Conservation (phyloP, 2,329 filamentous ascomycete species). For the Aaosphaeria pasadenensis region DNA sequence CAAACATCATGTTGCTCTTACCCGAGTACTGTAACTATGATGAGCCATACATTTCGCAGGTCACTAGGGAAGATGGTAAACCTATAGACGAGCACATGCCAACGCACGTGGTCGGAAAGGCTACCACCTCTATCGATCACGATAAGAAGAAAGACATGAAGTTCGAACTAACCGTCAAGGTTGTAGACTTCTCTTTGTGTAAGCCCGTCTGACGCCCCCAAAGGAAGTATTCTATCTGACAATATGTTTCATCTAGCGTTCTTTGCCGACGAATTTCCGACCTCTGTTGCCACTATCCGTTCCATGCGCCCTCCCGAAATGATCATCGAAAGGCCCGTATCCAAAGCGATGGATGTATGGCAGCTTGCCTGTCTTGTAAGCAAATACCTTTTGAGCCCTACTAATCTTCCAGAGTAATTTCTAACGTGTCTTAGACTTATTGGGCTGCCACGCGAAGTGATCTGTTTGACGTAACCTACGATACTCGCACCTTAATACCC, state of each 20-base stretch:
- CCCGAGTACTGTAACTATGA: no score
- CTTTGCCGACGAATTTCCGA: background rate
- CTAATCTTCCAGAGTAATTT: no score
- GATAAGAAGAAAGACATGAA: background rate
- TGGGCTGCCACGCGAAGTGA: no score
- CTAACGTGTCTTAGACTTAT: no score
- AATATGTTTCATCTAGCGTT: background rate
- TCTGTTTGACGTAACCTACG: no score
- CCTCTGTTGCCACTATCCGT: background rate
- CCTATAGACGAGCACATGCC: background rate
- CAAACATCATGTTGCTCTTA: no score
- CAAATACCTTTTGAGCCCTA: no score
- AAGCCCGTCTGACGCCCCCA: background rate
- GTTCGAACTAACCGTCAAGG: background rate
- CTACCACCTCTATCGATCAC: no score
- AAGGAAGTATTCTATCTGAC: background rate
- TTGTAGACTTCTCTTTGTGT: background rate
- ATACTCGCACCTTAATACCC: background rate
- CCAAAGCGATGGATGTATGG: background rate
- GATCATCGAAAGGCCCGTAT: background rate
- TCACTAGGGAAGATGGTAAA: background rate
- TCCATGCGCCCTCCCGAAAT: background rate
- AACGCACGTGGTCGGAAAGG: background rate
- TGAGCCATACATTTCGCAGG: background rate
- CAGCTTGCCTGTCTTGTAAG: background rate